Conservation (phyloP, 2,329 filamentous ascomycete species). For the Verticillium nonalfalfae region DNA sequence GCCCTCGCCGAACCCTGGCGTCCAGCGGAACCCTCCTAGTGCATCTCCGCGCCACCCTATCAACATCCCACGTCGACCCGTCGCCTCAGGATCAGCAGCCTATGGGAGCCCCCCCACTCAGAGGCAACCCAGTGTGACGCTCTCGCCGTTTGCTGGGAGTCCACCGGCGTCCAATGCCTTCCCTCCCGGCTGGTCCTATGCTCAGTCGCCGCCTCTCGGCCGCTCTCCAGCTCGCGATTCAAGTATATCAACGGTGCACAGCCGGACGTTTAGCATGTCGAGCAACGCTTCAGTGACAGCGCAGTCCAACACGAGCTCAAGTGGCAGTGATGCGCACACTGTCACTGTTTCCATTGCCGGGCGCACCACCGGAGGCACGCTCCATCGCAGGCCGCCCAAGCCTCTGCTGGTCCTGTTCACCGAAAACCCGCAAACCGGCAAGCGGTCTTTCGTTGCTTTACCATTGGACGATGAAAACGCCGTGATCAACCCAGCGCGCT, state of each 20-base stretch:
- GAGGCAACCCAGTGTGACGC: not conserved
- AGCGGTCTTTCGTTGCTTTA: constrained; percentile 20
- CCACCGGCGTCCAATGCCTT: constrained; percentile 1
- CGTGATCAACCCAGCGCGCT: constrained; percentile 23
- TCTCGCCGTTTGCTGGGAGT: not conserved
- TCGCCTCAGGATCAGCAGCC: constrained; percentile 4
- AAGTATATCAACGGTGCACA: constrained; percentile 8
- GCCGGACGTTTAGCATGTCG: constrained; percentile 11
- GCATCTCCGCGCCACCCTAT: constrained; percentile 1
- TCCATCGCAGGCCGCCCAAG: constrained; percentile 22
- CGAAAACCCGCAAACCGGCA: constrained; percentile 12
- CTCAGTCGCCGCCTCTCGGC: not conserved
- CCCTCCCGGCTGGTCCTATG: not conserved
- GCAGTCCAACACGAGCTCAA: constrained; percentile 9
- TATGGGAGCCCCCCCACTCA: not conserved
- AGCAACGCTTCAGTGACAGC: constrained; percentile 5
- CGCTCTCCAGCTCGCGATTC: not conserved
- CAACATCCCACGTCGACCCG: constrained; percentile 6
- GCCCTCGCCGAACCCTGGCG: not conserved
- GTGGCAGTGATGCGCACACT: constrained; percentile 9
- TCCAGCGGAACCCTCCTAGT: not conserved
- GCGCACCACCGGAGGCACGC: constrained; percentile 16
- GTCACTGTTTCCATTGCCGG: constrained; percentile 13
- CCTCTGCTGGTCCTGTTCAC: constrained; percentile 28
- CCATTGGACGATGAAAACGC: constrained; percentile 23